A percentile compares a stretch with the other conserved stretches of the same genome.
These are phyloP conservation scores for Periconia macrospinosa DNA, from an alignment of 2,329 filamentous ascomycete genomes.

Conservation along the genomic window DNA sequence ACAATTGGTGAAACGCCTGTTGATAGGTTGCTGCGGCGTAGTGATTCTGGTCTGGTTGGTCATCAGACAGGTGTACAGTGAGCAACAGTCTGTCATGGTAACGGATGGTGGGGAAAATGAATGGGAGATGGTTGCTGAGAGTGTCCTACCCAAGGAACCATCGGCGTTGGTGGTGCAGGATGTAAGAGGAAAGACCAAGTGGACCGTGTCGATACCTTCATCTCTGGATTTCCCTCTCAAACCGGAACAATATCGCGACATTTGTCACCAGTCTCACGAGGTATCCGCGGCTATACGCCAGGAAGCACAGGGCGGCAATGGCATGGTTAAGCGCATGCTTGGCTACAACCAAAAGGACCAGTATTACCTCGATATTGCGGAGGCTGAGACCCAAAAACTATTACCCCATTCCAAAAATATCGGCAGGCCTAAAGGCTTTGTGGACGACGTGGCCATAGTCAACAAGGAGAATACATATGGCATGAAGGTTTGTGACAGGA, in stretches of 20 bases:
- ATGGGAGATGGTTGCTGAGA: constrained; percentile 69
- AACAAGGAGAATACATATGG: constrained; percentile 29
- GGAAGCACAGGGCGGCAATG: constrained; percentile 28
- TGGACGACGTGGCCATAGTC: constrained; percentile 41
- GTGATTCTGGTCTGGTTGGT: constrained; percentile 57
- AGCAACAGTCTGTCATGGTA: constrained; percentile 13
- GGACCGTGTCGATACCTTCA: constrained; percentile 80
- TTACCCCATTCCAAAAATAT: constrained; percentile 52
- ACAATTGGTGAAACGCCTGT: constrained; percentile 59
- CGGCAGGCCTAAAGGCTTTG: constrained; percentile 40
- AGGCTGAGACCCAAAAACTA: constrained; percentile 68
- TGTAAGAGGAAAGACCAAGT: constrained; percentile 64
- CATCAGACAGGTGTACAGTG: constrained; percentile 35
- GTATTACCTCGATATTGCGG: constrained; percentile 73
- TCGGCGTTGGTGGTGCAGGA: constrained; percentile 73
- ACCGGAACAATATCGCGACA: constrained; percentile 67
- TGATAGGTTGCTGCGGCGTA: constrained; percentile 55
- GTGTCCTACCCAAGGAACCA: constrained; percentile 69
- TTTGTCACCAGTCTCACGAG: constrained; percentile 69
- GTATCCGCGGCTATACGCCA: constrained; percentile 57
- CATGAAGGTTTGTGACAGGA: constrained; percentile 65
- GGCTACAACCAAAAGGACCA: constrained; percentile 65
- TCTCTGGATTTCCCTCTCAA: constrained; percentile 67
- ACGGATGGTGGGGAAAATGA: constrained; percentile 35
- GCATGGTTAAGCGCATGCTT: constrained; percentile 36